Percentiles rank a stretch among this genome's conserved stretches.
Conservation (phyloP, 805 yeast species). For the Spathaspora girioi region DNA sequence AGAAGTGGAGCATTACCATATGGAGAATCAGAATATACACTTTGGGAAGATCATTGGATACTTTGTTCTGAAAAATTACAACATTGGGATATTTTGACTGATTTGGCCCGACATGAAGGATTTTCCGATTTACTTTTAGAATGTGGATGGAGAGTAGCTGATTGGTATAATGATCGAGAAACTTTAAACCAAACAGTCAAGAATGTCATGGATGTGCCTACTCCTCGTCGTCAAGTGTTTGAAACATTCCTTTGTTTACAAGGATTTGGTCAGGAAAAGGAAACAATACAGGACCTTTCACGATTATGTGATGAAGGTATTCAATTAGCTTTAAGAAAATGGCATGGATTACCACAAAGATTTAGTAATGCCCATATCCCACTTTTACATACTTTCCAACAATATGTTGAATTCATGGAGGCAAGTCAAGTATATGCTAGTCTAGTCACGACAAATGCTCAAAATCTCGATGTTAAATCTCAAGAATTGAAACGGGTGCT, state of each 20-base stretch:
- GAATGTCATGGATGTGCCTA: constrained; percentile 97
- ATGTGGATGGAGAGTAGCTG: constrained; percentile 99
- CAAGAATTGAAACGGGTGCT: constrained; percentile 92
- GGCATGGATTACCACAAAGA: constrained; percentile 85
- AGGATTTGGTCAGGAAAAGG: constrained; percentile 88
- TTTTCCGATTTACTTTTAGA: constrained; percentile 92
- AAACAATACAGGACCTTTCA: constrained; percentile 79
- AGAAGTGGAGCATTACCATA: constrained; percentile 93
- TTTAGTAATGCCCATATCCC: constrained; percentile 84
- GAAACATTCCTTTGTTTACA: constrained; percentile 92
- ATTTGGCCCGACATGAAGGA: constrained; percentile 95
- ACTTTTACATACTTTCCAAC: constrained; percentile 90
- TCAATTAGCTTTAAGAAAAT: constrained; percentile 83
- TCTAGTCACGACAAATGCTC: constrained; percentile 84
- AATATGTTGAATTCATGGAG: constrained; percentile 95
- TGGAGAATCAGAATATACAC: constrained; percentile 88
- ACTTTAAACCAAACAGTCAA: constrained; percentile 92
- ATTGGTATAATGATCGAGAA: constrained; percentile 94
- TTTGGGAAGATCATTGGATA: constrained; percentile 99
- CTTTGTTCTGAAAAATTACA: constrained; percentile 94
- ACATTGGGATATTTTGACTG: constrained; percentile 97
- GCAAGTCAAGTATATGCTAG: constrained; percentile 92
- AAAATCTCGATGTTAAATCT: constrained; percentile 85
- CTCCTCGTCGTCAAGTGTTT: constrained; percentile 93
- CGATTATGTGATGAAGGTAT: constrained; percentile 93